Evolutionary conservation across 1,284 basidiomycete genomes (phyloP), one percentile per base, ranked within the genome.

Genomic region (Leccinum fuscescens): DNA sequence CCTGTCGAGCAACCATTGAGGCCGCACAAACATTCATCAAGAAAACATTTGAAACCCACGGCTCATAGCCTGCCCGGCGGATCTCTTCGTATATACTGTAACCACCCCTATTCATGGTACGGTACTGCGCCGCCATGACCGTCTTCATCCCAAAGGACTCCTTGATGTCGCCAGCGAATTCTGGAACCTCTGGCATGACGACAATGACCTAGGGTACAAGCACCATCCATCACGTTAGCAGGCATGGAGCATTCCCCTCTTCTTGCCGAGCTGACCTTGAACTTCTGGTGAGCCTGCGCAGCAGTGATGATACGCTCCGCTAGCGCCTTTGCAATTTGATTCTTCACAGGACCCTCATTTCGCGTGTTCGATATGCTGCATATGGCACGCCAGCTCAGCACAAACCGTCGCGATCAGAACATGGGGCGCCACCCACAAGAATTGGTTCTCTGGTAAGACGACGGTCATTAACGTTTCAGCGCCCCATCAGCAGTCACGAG

Each of bases 91-190:
- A 94, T 69, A 96, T 94, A 62, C 90, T 93, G 62, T 83, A 78
- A 0, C 91, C 92, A 4, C 94, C 94, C 35, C 94, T 85, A 71
- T 93, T 94, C 65, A 98, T 95, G 0, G 91, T 91, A 53, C 90
- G 80, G 70, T 90, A 92, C 69, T 92, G 90, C 1, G 84, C 90
- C 3, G 85, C 90, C 85, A 95, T 87, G 72, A 96, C 94, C 11
- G 77, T 86, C 79, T 93, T 91, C 17, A 80, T 74, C 66, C 92
- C 83, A n/a, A 27, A 31, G 24, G 49, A 27, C 27, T 78, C 80
- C 72, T 92, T 89, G 65, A 97, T 82, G 71, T 93, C 84, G 8
- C 94, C 95, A 0, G 93, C 78, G 69, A 94, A 93, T 2, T 86
- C 92, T 5, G 93, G 88, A 2, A 92, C 78, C 73, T 93, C 90